Evolutionary conservation across 768 basidiomycete genomes (phyloP).

Genomic region (Trametes sanguinea): DNA sequence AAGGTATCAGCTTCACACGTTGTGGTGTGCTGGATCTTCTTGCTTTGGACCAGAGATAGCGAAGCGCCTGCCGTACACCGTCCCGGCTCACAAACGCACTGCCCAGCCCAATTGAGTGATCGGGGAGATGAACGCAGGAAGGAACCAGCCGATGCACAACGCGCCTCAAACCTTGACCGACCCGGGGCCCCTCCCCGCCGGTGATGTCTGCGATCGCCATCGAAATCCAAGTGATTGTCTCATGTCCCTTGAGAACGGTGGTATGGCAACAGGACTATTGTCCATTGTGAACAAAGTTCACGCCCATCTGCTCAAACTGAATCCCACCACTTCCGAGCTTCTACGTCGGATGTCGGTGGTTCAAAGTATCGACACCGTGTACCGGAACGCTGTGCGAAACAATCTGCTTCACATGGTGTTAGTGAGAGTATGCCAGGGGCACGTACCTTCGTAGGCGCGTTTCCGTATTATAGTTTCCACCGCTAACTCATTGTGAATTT

Average conservation of each 20-base stretch:
- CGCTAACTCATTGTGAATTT: conserved; percentile 72
- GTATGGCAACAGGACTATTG: not conserved
- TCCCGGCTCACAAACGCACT: too few relatives aligned
- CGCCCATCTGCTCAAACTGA: conserved; percentile 29
- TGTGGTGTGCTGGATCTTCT: too few relatives aligned
- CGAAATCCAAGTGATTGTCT: too few relatives aligned
- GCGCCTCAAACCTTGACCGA: too few relatives aligned
- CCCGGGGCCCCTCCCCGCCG: too few relatives aligned
- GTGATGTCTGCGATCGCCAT: too few relatives aligned
- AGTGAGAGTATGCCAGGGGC: conserved; percentile 3
- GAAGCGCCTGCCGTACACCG: too few relatives aligned
- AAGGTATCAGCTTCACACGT: too few relatives aligned
- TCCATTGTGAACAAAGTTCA: conserved; percentile 1
- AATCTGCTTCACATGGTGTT: conserved; percentile 19
- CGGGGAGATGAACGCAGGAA: too few relatives aligned
- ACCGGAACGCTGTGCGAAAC: conserved; percentile 60
- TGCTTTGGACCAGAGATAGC: too few relatives aligned
- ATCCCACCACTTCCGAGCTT: conserved; percentile 61
- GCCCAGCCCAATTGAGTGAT: too few relatives aligned
- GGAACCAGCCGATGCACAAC: too few relatives aligned
- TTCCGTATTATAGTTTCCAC: conserved; percentile 73
- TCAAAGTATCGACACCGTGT: conserved; percentile 79
- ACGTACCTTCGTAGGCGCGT: conserved; percentile 69
- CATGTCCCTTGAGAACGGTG: not conserved
- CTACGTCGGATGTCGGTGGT: conserved; percentile 60